These are phyloP conservation scores for Carex kokanica DNA, from an alignment of 176 grass and related monocot genomes.

Conservation along the genomic window DNA sequence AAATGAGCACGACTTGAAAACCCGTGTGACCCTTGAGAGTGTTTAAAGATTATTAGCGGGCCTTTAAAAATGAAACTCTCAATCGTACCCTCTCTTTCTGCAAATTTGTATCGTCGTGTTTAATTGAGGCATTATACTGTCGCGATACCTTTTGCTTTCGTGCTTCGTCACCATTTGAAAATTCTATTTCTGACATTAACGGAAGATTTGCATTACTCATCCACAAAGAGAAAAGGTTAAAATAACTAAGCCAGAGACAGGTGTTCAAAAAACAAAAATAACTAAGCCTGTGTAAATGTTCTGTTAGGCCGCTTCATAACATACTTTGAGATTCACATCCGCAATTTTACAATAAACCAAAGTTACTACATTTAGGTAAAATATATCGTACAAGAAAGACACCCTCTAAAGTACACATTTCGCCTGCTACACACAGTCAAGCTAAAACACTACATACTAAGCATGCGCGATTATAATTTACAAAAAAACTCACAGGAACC, in stretches of 20 bases:
- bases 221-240: background rate
- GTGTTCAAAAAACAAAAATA: background rate
- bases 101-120: too few species aligned
- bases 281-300: background rate
- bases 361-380: background rate
- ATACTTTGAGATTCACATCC: background rate
- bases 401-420: background rate
- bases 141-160: too few species aligned
- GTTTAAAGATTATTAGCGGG: too few species aligned
- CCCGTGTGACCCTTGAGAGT: too few species aligned
- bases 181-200: too few species aligned
- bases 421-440: slow-evolving; percentile 7
- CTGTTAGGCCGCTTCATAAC: background rate
- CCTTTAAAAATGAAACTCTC: too few species aligned
- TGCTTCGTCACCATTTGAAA: too few species aligned
- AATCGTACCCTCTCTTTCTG: too few species aligned
- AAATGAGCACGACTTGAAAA: too few species aligned
- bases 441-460: background rate
- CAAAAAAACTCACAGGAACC: background rate
- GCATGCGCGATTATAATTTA: background rate
- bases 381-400: background rate
- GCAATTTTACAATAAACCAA: background rate
- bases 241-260: too few species aligned
- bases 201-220: background rate
- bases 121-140: too few species aligned